Base-by-base conservation (phyloP, 1,284 basidiomycete genomes). In the Ganoderma sinense region DNA sequence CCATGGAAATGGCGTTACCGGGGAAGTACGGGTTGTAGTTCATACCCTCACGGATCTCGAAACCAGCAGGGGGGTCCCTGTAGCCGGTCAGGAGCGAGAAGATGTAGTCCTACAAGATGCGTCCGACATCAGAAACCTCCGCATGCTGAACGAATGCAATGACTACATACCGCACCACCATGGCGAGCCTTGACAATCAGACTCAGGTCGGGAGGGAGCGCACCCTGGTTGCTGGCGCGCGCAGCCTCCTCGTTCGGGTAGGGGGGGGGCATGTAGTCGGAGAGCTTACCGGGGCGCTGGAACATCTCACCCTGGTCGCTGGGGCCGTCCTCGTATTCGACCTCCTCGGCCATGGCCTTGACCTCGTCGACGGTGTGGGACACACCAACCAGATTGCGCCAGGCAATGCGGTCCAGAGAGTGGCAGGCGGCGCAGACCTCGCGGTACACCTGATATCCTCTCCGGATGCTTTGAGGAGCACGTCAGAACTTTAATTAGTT, bases 231-330 rank as follows among this genome's bases (percentile, higher is more conserved):
- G 75, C 92, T 89, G 71, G 97, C 94, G 77, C 98, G 91, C 63
- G 98, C 97, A 77, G 98, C 97, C 87, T 99, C 97, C 77, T 99
- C 97, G 81, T 99, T 99, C 76, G 97, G 91, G 85, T 99, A 99
- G 67, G 98, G 96, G 64, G 89, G 82, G 71, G 97, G 98, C 88
- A 99, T 88, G 86, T 99, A 99, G 83, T 99, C 98, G 64, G 98
- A 89, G 73, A 96, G 91, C 84, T 98, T 98, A 84, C 97, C 98
- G 48, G 98, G 98, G 74, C 98, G 90, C 84, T 96, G 91, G 90
- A 99, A 99, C 96, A 98, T 99, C 83, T 98, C 96, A 73, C 98
- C 98, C 76, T 94, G 87, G 78, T 94, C 94, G 81, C 99, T 92
- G 65, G 98, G 98, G 66, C 98, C 98, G 80, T 99, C 98, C 78